phyloP scores from a whole-genome alignment of 805 yeast species.

The Suhomyces kilbournensis region DNA sequence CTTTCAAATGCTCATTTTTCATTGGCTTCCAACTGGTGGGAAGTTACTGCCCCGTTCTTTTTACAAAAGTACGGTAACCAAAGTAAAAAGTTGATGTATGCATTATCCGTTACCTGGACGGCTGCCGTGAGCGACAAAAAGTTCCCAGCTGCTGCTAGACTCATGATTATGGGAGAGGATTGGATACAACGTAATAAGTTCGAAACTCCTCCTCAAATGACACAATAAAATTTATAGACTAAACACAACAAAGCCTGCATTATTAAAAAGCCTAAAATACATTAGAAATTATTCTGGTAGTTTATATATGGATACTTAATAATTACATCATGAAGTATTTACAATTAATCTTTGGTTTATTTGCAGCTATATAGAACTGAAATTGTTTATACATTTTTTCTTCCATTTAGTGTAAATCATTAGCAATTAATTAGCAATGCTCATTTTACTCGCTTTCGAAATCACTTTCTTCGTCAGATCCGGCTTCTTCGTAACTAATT shows the following conservation, averaged over 20 bases:
- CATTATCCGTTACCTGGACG: slow-evolving; percentile 53
- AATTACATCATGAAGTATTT: no score
- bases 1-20: slow-evolving; percentile 69
- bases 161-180: slow-evolving; percentile 77
- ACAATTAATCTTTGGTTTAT: no score
- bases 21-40: slow-evolving; percentile 88
- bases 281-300: no score
- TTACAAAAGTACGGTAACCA: slow-evolving; percentile 62
- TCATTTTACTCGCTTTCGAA: not conserved
- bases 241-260: not conserved
- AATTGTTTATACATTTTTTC: no score
- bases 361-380: not conserved
- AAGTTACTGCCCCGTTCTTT: slow-evolving; percentile 63
- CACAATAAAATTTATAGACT: not conserved
- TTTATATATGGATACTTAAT: no score
- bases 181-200: slow-evolving; percentile 53
- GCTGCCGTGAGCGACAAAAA: slow-evolving; percentile 46
- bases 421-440: not conserved
- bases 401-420: not conserved
- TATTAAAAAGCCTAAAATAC: no score
- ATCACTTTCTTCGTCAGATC: not conserved
- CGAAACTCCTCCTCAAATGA: slow-evolving; percentile 43
- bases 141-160: slow-evolving; percentile 75
- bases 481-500: slow-evolving; percentile 33
- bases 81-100: slow-evolving; percentile 56